These are phyloP conservation scores for Pseudogymnoascus verrucosus DNA, from an alignment of 2,329 filamentous ascomycete genomes.

Conservation along the genomic window DNA sequence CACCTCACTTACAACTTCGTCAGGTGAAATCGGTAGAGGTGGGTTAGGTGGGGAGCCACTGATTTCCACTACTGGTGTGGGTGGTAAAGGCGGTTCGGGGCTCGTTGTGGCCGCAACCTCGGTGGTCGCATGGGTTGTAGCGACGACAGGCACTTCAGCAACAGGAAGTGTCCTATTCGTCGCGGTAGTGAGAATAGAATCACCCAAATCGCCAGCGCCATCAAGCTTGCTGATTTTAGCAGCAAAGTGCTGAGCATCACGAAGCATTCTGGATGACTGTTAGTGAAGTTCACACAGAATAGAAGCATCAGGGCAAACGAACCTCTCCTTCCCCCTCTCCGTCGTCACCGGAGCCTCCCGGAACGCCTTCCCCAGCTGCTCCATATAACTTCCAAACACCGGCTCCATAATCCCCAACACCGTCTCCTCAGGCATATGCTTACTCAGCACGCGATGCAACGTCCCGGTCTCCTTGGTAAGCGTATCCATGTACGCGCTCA, in stretches of 20 bases:
- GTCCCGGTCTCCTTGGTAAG: conserved; percentile 63
- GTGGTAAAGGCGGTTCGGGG: conserved; percentile 3
- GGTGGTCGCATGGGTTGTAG: neutral
- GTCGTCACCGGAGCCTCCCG: conserved; percentile 49
- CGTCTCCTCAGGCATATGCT: conserved; percentile 56
- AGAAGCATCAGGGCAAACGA: conserved; percentile 22
- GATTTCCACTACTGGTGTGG: conserved; percentile 9
- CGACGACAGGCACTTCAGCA: conserved; percentile 10
- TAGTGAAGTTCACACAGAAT: conserved; percentile 7
- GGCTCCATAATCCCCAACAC: conserved; percentile 62
- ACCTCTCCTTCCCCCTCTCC: conserved; percentile 54
- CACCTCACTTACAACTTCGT: neutral
- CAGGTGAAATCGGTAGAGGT: conserved; percentile 10
- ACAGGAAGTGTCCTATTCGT: neutral
- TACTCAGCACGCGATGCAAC: conserved; percentile 59
- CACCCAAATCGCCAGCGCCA: conserved; percentile 59
- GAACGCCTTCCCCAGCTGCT: conserved; percentile 59
- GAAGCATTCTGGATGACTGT: conserved; percentile 43
- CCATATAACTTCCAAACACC: conserved; percentile 58
- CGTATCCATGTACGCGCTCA: conserved; percentile 61
- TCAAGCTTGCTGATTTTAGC: conserved; percentile 54
- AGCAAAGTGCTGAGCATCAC: conserved; percentile 57
- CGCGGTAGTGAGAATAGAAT: neutral
- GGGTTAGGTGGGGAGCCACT: conserved; percentile 11
- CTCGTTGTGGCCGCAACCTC: conserved; percentile 12